Conservation (phyloP, 352 stramenopile species). For the Pythium sp. region DNA sequence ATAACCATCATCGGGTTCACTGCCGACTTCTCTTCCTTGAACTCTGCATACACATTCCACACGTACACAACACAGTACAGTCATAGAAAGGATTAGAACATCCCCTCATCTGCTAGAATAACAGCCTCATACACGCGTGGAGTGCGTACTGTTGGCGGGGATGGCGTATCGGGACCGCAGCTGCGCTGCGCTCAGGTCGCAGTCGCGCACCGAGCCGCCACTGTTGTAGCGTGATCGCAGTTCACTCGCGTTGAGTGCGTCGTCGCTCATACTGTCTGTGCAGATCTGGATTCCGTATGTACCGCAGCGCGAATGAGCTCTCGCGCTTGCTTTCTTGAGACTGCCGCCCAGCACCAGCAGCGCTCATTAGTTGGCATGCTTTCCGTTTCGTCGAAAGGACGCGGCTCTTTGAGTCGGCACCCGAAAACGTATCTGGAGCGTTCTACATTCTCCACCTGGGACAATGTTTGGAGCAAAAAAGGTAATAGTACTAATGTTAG, state of each 20-base stretch:
- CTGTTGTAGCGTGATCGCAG: conserved; percentile 74
- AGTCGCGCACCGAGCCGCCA: conserved; percentile 68
- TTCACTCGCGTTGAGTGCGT: conserved; percentile 63
- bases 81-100: too few relatives aligned
- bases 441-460: background rate
- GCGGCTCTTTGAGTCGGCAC: background rate
- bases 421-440: background rate
- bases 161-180: conserved; percentile 80
- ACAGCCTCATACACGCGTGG: background rate
- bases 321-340: background rate
- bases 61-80: too few relatives aligned
- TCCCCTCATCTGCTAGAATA: too few relatives aligned
- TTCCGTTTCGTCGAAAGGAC: conserved; percentile 8
- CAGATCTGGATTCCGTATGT: background rate
- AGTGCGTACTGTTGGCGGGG: conserved; percentile 68
- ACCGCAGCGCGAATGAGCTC: background rate
- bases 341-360: background rate
- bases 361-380: background rate
- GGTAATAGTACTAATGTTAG: too few relatives aligned
- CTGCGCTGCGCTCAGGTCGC: conserved; percentile 73
- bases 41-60: conserved; percentile 28
- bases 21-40: conserved; percentile 61
- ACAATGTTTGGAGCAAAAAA: background rate
- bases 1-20: conserved; percentile 48
- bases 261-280: conserved; percentile 35